Evolutionary conservation across 2,329 filamentous ascomycete species (phyloP), one percentile per base, ranked within the genome.

Genomic region (Emergomyces pasteurianus): DNA sequence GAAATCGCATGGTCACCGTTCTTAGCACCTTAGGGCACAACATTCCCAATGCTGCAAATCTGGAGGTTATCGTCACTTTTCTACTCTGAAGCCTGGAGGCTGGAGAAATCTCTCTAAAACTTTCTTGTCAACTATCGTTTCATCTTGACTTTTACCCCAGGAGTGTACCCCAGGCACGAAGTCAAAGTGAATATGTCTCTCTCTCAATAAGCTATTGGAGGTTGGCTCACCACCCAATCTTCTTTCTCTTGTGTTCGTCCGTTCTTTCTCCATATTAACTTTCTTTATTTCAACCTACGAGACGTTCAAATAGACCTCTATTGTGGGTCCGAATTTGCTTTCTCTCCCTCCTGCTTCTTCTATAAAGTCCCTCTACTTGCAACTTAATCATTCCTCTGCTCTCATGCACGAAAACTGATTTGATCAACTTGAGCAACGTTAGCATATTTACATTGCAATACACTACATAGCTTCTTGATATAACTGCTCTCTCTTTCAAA

Each of bases 401-500:
- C 52, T 54, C 31, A 54, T 38, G 18, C 52, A 21, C 18, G n/a
- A 36, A 18, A 54, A 34, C 43, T 34, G 34, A 54, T 54, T 38
- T n/a, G 52, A 38, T 54, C 28, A 54, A 54, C 16, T 34, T 38
- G 10, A 21, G 12, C 52, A 38, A 54, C n/a, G 14, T 38, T 38
- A 23, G 7, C 43, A 57, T 31, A 3, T 3, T 31, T 31, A 57
- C 28, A 42, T 43, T 60, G 8, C 8, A 43, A 61, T 21, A 59
- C 21, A 31, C 40, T 28, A 40, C 53, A 60, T 58, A 64, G 40
- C 58, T 40, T 34, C 28, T 26, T 43, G 46, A 46, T 54, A 58
- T 53, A 61, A 21, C 61, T 62, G 61, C 58, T 63, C 62, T 59
- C 59, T 60, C 62, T 58, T 55, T 58, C 61, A 55, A 42, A 54